Evolutionary conservation across 192 early-diverging fungal species (phyloP), one percentile per base, ranked within the genome.

Genomic region (Coemansia sp.): DNA sequence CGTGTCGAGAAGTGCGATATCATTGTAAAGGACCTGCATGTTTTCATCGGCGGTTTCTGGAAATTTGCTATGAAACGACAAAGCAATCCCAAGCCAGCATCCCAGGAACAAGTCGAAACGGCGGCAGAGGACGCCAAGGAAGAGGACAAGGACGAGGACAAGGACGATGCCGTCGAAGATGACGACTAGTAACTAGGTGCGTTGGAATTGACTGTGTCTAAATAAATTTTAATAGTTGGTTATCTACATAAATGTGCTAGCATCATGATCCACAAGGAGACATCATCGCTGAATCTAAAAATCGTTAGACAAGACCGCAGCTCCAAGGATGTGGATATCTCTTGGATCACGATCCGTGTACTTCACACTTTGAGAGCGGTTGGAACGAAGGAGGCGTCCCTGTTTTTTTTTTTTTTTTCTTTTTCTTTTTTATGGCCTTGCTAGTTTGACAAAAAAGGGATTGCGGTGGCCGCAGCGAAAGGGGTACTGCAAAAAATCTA

Each of bases 401-500:
- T n/a, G 6, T 47, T 0, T n/a, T 32, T 26, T 14, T 62, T 32
- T 21, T 23, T 26, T 14, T 62, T 19, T 33, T 23, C 6, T 14
- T 50, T 32, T 33, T 23, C 6, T 23, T 4, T 62, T 32, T 35
- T 16, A 61, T 47, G 26, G 9, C 28, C 2, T 42, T 44, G 30
- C 14, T 50, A 19, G 28, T 26, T 19, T 16, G 2, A 26, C 44
- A 64, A 46, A 35, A 11, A 46, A 43, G 39, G 1, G 3, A 19
- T 64, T 43, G 28, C 9, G 47, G 47, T 49, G 47, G 19, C 47
- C 47, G 47, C 47, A 49, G 19, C 47, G 47, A 49, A 23, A 49
- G 23, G n/a, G 47, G 19, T 0, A 19, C 47, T 49, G 47, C 7
- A 23, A 49, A 49, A 9, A 49, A 9, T 49, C n/a, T 8, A 21